These are phyloP conservation scores for Cornus suecica DNA, from an alignment of 148 eudicot species.

Conservation along the genomic window DNA sequence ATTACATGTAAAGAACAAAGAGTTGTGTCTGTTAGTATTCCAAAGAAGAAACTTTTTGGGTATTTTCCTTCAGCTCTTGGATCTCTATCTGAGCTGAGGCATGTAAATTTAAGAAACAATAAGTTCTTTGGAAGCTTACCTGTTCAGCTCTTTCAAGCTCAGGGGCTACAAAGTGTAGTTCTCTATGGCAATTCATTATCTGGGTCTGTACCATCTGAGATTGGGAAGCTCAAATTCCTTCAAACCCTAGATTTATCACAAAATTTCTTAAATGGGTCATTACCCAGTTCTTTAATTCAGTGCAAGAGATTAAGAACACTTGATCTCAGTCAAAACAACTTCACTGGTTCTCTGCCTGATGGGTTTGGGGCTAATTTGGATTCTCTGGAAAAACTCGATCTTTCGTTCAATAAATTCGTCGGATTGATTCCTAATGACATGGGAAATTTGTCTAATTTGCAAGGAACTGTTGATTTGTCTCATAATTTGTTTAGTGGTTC, in stretches of 20 bases:
- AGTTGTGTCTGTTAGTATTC: conserved; percentile 81
- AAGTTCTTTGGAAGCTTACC: conserved; percentile 61
- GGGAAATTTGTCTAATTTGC: conserved; percentile 73
- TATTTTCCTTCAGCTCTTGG: conserved; percentile 60
- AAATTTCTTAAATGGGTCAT: conserved; percentile 77
- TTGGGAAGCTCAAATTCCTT: conserved; percentile 66
- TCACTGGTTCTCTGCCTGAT: conserved; percentile 65
- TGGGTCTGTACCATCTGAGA: conserved; percentile 71
- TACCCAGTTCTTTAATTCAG: conserved; percentile 60
- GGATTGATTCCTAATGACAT: conserved; percentile 78
- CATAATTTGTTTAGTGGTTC: conserved; percentile 83
- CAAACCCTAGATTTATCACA: conserved; percentile 75
- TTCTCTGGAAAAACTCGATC: conserved; percentile 63
- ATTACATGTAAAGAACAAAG: conserved; percentile 73
- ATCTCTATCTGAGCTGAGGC: conserved; percentile 63
- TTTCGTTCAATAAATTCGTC: conserved; percentile 62
- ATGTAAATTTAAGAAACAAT: conserved; percentile 82
- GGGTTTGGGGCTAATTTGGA: conserved; percentile 68
- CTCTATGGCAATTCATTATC: conserved; percentile 75
- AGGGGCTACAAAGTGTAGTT: conserved; percentile 82
- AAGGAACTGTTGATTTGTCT: conserved; percentile 89
- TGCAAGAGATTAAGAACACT: conserved; percentile 68
- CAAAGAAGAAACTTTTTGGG: conserved; percentile 77
- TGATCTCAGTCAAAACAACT: conserved; percentile 61
- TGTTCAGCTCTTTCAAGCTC: conserved; percentile 53